Evolutionary conservation across 768 basidiomycete genomes (phyloP), one percentile per base, ranked within the genome.

Genomic region (Paxillus rubicundulus): DNA sequence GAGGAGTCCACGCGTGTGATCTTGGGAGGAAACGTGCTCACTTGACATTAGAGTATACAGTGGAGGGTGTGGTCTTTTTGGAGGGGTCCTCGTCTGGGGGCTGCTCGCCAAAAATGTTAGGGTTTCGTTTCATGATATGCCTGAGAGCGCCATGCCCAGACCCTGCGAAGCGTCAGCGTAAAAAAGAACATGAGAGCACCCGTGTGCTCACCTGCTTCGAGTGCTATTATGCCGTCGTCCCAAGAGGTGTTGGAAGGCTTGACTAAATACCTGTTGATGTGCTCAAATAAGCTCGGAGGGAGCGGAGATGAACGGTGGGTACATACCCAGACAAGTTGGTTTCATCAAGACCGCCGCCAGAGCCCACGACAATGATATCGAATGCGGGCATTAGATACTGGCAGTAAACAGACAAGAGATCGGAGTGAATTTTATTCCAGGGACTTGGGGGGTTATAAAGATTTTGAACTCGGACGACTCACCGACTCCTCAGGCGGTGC

Each of bases 331-430:
- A 91, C 56, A 97, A 71, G 72, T 98, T 90, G 20, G 85, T 87
- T 70, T 98, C 95, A 60, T 86, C 80, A 8, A 92, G 92, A 45
- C 95, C 95, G 41, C 95, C 95, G 51, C 93, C 92, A 60, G 84
- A 82, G 44, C 86, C 95, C 34, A 92, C 82, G 59, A 88, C 86
- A 53, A 92, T 72, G 58, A 92, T 62, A 66, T 90, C 84, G 67
- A 92, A 92, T 9, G 68, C 61, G 49, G 76, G 70, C 77, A 77
- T 80, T 50, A 54, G 44, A 40, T 3, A 24, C 20, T 32, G 18
- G 20, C 30, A 7, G 42, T 37, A 38, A 36, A 42, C 9, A 28
- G 40, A n/a, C 8, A 5, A 40, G 9, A 8, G 24, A 33, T 52
- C 39, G 51, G 36, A 4, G 16, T 8, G 24, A 42, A 27, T 20